phyloP scores from a whole-genome alignment of 331 rosid species.

The Pyrus hybrid region DNA sequence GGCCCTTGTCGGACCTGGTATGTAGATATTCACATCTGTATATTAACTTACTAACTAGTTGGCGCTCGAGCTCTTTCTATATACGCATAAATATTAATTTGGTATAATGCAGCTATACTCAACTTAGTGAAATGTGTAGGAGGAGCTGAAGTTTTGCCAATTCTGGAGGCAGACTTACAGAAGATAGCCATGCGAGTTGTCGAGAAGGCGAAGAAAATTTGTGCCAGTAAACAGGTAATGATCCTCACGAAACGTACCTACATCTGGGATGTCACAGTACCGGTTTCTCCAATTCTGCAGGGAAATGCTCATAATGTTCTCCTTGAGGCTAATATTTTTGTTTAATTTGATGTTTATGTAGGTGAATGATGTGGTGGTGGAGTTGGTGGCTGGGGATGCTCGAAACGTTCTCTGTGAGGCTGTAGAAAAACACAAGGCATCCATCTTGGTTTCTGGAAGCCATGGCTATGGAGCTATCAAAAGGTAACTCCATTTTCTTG shows the following conservation, averaged over 20 bases:
- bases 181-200: conserved; percentile 2
- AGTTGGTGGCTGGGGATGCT: conserved; percentile 75
- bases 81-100: too few relatives aligned
- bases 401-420: conserved; percentile 40
- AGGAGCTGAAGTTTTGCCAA: background rate
- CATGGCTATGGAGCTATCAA: conserved; percentile 33
- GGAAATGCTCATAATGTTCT: too few relatives aligned
- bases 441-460: conserved; percentile 28
- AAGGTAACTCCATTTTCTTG: conserved; percentile 1
- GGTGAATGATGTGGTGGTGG: conserved; percentile 37
- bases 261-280: too few relatives aligned
- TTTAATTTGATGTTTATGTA: conserved; percentile 13
- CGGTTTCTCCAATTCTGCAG: too few relatives aligned
- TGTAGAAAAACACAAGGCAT: conserved; percentile 22
- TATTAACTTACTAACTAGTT: too few relatives aligned
- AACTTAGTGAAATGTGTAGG: background rate
- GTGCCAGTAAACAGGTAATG: conserved; percentile 12
- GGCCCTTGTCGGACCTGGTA: conserved; percentile 12
- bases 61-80: background rate
- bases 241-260: background rate
- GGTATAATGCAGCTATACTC: too few relatives aligned
- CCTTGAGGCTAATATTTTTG: background rate
- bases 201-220: conserved; percentile 9
- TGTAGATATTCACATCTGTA: too few relatives aligned
- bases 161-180: conserved; percentile 14